A percentile compares a stretch with the other conserved stretches of the same genome.
phyloP scores from a whole-genome alignment of 1,139 yeast genomes.

The Zygoascus meyerae region DNA sequence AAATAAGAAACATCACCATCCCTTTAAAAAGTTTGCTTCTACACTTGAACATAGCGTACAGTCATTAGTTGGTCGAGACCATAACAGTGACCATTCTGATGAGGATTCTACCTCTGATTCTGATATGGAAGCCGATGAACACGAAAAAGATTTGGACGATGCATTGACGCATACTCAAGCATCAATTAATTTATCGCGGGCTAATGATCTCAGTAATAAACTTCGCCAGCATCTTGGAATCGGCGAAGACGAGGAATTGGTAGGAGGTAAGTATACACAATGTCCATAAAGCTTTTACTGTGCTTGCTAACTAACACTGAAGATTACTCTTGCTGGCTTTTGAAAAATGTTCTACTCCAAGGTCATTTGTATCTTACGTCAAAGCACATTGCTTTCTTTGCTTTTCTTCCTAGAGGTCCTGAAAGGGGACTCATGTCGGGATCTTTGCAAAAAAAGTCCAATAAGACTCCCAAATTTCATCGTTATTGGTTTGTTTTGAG shows the following conservation, averaged over 20 bases:
- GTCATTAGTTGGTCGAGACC: not conserved
- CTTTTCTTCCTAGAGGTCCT: slow-evolving; percentile 61
- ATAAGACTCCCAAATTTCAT: slow-evolving; percentile 26
- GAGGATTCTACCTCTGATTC: not conserved
- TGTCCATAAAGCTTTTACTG: not conserved
- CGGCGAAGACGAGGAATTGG: slow-evolving; percentile 23
- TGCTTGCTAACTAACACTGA: slow-evolving; percentile 3
- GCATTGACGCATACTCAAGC: too few relatives aligned
- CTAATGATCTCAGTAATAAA: slow-evolving; percentile 25
- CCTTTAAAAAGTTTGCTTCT: not conserved
- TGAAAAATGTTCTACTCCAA: slow-evolving; percentile 75
- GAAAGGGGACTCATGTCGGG: slow-evolving; percentile 42
- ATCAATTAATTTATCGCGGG: slow-evolving; percentile 18
- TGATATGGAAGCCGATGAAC: not conserved
- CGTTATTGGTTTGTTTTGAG: slow-evolving; percentile 77
- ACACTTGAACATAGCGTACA: slow-evolving; percentile 7
- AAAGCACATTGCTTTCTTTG: slow-evolving; percentile 63
- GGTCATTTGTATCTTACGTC: slow-evolving; percentile 76
- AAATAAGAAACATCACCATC: not conserved
- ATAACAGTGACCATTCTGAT: slow-evolving; percentile 2
- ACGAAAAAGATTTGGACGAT: not conserved
- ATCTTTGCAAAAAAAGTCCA: slow-evolving; percentile 33
- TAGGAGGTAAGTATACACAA: slow-evolving; percentile 23
- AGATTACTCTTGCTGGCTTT: slow-evolving; percentile 69
- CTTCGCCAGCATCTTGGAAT: slow-evolving; percentile 25